A percentile compares a stretch with the other conserved stretches of the same genome.
Evolutionary conservation across 2,329 filamentous ascomycete species (phyloP).

Genomic region (Davidsoniella eucalypti): DNA sequence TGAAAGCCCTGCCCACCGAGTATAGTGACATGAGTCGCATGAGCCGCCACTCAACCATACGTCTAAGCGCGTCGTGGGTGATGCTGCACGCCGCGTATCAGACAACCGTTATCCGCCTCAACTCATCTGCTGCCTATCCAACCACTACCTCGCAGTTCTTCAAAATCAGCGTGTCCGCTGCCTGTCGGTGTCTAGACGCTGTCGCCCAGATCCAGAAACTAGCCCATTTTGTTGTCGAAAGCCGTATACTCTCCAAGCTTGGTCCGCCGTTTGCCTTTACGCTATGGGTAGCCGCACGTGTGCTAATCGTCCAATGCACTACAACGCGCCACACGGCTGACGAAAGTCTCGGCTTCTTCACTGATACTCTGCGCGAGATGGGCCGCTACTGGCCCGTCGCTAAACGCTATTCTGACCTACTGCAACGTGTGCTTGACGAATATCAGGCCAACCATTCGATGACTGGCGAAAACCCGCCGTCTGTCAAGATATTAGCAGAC

Average conservation of each 20-base stretch:
- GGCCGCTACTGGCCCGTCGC: conserved; percentile 76
- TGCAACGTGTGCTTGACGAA: conserved; percentile 73
- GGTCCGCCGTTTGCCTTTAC: conserved; percentile 86
- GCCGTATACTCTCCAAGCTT: conserved; percentile 59
- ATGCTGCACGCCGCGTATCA: conserved; percentile 87
- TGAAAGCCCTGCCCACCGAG: conserved; percentile 64
- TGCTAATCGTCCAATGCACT: conserved; percentile 77
- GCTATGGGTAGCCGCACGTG: conserved; percentile 75
- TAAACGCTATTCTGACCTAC: conserved; percentile 60
- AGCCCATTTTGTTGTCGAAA: conserved; percentile 60
- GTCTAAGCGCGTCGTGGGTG: conserved; percentile 67
- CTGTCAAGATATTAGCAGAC: conserved; percentile 73
- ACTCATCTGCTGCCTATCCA: conserved; percentile 85
- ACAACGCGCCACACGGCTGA: conserved; percentile 75
- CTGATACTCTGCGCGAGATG: conserved; percentile 66
- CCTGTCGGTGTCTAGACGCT: conserved; percentile 65
- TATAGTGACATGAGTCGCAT: conserved; percentile 72
- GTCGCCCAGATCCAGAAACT: conserved; percentile 70
- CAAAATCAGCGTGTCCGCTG: conserved; percentile 72
- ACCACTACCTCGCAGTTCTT: conserved; percentile 80
- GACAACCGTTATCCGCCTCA: conserved; percentile 74
- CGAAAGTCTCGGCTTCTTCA: conserved; percentile 63
- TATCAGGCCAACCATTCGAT: conserved; percentile 63
- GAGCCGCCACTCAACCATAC: conserved; percentile 45
- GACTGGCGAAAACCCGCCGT: conserved; percentile 61